phyloP scores from a whole-genome alignment of 768 basidiomycete species.

The Termitomyces sp. region DNA sequence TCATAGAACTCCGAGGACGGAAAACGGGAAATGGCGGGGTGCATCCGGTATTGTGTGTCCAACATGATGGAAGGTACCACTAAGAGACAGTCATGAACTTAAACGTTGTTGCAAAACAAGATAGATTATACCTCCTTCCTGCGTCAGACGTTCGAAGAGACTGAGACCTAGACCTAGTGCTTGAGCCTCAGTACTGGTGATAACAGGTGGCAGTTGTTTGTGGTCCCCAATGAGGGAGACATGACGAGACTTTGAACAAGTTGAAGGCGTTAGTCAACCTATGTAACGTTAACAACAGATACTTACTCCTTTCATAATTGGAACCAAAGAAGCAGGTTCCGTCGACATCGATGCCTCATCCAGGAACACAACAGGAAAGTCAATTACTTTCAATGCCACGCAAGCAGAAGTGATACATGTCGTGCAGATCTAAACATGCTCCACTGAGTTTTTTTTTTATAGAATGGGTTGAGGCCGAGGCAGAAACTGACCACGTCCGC shows the following conservation, averaged over 20 bases:
- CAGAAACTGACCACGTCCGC: constrained; percentile 65
- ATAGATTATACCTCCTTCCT: constrained; percentile 63
- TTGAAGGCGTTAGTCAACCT: constrained; percentile 3
- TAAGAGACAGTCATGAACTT: constrained; percentile 19
- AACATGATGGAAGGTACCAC: constrained; percentile 90
- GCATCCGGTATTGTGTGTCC: constrained; percentile 95
- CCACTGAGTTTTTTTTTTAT: constrained; percentile 5
- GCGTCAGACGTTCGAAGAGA: constrained; percentile 86
- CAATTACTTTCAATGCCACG: constrained; percentile 57
- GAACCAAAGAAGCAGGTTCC: constrained; percentile 87
- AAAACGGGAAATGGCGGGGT: constrained; percentile 84
- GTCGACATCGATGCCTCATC: constrained; percentile 98
- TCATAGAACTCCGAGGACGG: constrained; percentile 84
- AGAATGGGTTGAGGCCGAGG: constrained; percentile 2
- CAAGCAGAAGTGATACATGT: constrained; percentile 81
- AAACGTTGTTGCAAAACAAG: background rate
- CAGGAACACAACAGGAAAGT: constrained; percentile 90
- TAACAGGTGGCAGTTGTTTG: constrained; percentile 90
- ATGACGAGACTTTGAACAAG: constrained; percentile 58
- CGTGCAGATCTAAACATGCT: constrained; percentile 63
- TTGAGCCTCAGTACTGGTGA: constrained; percentile 71
- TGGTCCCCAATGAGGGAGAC: constrained; percentile 94
- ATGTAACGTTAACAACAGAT: background rate
- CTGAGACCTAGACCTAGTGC: constrained; percentile 69
- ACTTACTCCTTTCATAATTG: constrained; percentile 86